Conservation (phyloP, 306 rosid species). For the Acmispon strigosus region DNA sequence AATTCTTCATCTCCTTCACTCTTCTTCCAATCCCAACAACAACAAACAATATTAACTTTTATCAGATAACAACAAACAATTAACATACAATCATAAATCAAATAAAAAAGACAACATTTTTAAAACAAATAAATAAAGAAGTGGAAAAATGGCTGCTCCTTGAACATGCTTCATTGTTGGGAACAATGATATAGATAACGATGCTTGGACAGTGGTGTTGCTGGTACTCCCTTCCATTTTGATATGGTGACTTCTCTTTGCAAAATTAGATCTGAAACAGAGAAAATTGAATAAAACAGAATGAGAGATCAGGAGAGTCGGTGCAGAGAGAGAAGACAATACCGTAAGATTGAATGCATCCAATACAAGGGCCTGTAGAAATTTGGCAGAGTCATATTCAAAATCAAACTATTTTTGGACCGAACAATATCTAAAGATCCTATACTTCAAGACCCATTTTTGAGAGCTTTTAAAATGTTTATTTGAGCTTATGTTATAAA, state of each 20-base stretch:
- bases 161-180: conserved; percentile 81
- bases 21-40: too few species aligned
- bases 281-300: not conserved
- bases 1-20: too few species aligned
- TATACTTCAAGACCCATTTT: too few species aligned
- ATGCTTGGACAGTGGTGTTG: conserved; percentile 65
- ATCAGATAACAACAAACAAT: too few species aligned
- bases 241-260: conserved; percentile 17
- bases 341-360: conserved; percentile 55
- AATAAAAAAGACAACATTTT: too few species aligned
- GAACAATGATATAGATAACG: conserved; percentile 91
- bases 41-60: too few species aligned
- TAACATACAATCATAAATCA: not conserved
- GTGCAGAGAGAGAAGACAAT: not conserved
- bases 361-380: conserved; percentile 29
- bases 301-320: not conserved
- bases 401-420: too few species aligned
- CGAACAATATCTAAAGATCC: too few species aligned
- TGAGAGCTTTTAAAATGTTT: too few species aligned
- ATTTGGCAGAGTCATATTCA: too few species aligned
- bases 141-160: not conserved
- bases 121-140: not conserved
- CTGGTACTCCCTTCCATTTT: conserved; percentile 54
- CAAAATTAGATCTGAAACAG: conserved; percentile 46
- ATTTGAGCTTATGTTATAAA: too few species aligned